A percentile compares a stretch with the other conserved stretches of the same genome.
Conservation (phyloP, 2,329 filamentous ascomycete species). For the Aspergillus sp. region DNA sequence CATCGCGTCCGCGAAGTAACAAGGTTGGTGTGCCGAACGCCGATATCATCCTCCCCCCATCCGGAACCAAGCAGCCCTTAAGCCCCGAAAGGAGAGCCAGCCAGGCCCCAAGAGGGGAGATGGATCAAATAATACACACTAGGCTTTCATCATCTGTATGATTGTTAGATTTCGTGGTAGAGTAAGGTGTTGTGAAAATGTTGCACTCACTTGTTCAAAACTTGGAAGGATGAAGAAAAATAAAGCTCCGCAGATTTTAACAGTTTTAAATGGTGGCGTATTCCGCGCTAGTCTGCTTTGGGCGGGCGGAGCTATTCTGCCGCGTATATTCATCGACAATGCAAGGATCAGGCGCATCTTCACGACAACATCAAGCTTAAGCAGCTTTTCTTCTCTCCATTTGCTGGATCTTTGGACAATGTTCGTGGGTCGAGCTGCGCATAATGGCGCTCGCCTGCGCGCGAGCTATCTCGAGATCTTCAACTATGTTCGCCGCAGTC, state of each 20-base stretch:
- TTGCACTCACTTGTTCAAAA: constrained; percentile 87
- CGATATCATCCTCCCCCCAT: constrained; percentile 83
- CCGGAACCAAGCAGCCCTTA: constrained; percentile 77
- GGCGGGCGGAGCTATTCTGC: constrained; percentile 28
- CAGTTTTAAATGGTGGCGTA: constrained; percentile 19
- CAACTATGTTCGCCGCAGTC: constrained; percentile 37
- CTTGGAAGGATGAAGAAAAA: constrained; percentile 91
- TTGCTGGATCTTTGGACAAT: constrained; percentile 16
- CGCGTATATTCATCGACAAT: constrained; percentile 1
- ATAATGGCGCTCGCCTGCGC: constrained; percentile 32
- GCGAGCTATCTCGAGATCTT: constrained; percentile 46
- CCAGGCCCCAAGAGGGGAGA: constrained; percentile 66
- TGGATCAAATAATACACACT: constrained; percentile 89
- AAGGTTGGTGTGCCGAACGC: constrained; percentile 99
- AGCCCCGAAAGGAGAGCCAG: constrained; percentile 81
- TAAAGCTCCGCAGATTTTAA: constrained; percentile 39
- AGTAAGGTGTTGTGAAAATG: constrained; percentile 29
- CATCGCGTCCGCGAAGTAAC: constrained; percentile 95
- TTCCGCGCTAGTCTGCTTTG: constrained; percentile 28
- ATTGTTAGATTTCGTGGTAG: constrained; percentile 19
- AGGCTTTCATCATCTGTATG: constrained; percentile 97
- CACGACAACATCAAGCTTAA: background rate
- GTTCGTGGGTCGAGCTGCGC: constrained; percentile 31
- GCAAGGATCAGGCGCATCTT: background rate
- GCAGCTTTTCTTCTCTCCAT: constrained; percentile 1